Evolutionary conservation across 345 rosid species (phyloP).

Genomic region (Populus pruinosa): DNA sequence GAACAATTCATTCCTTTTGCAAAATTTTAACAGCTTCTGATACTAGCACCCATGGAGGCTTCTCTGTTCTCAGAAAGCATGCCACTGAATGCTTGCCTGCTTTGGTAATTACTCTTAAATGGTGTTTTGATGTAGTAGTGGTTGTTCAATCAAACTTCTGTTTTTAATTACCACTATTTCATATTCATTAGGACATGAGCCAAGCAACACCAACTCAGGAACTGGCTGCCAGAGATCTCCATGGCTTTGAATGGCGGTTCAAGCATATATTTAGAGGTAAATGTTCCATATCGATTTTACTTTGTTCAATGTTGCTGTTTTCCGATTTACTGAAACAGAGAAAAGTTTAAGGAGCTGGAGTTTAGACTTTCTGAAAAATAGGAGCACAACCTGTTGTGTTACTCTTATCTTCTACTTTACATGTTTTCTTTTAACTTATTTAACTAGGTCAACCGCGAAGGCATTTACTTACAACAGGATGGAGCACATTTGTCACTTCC

Average conservation of each 20-base stretch:
- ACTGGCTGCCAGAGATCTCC: conserved; percentile 85
- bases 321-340: neutral
- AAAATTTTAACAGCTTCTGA: conserved; percentile 95
- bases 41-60: conserved; percentile 97
- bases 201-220: conserved; percentile 92
- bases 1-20: conserved; percentile 64
- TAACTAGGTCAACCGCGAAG: conserved; percentile 81
- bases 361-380: neutral
- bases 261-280: conserved; percentile 92
- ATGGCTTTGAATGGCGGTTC: conserved; percentile 89
- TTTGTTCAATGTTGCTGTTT: neutral
- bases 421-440: neutral
- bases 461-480: conserved; percentile 90
- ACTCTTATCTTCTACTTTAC: neutral
- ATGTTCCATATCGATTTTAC: neutral
- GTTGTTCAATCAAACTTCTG: neutral
- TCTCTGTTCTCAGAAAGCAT: conserved; percentile 84
- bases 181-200: conserved; percentile 63
- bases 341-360: neutral
- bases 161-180: neutral
- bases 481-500: conserved; percentile 93
- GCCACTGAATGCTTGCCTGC: conserved; percentile 94
- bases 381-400: neutral
- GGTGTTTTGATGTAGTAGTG: neutral
- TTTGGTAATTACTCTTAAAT: conserved; percentile 43